Percentiles rank a stretch among this genome's conserved stretches.
Conservation (phyloP, 495 filamentous ascomycete genomes). For the Pyronema domesticum region DNA sequence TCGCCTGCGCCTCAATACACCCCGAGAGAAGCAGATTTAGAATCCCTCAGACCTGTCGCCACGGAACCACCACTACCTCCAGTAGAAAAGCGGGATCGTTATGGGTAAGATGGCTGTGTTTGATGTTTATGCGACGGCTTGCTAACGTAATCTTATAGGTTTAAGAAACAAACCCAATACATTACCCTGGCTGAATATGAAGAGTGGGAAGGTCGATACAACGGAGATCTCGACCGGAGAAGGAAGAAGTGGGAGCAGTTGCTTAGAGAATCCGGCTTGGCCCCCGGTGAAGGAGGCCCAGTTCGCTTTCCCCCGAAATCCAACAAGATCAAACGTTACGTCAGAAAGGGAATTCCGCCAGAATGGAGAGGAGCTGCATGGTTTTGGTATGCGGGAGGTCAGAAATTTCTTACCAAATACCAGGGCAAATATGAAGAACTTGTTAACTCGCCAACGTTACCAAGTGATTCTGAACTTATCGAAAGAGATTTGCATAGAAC, state of each 20-base stretch:
- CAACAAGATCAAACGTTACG: constrained; percentile 66
- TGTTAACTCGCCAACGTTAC: constrained; percentile 41
- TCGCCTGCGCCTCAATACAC: too few species aligned
- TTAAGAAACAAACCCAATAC: constrained; percentile 71
- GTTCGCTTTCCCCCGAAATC: constrained; percentile 62
- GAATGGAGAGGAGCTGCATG: constrained; percentile 85
- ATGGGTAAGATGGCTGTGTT: constrained; percentile 29
- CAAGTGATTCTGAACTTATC: constrained; percentile 71
- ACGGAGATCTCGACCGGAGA: constrained; percentile 47
- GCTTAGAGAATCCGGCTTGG: constrained; percentile 57
- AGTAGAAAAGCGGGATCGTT: constrained; percentile 29
- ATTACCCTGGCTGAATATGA: constrained; percentile 63
- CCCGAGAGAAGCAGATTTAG: too few species aligned
- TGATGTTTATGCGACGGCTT: constrained; percentile 18
- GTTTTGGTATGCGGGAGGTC: constrained; percentile 95
- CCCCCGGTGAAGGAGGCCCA: constrained; percentile 42
- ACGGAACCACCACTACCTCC: constrained; percentile 6
- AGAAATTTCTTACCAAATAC: constrained; percentile 53
- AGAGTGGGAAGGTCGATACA: constrained; percentile 57
- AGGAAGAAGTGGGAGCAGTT: constrained; percentile 64
- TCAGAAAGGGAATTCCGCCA: constrained; percentile 88
- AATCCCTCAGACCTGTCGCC: too few species aligned
- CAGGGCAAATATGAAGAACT: constrained; percentile 55
- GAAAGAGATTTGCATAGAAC: constrained; percentile 90
- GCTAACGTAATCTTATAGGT: constrained; percentile 58